Percentiles rank a stretch among this genome's conserved stretches.
Conservation (phyloP, 2,329 filamentous ascomycete species). For the Fusarium fracticaudum region DNA sequence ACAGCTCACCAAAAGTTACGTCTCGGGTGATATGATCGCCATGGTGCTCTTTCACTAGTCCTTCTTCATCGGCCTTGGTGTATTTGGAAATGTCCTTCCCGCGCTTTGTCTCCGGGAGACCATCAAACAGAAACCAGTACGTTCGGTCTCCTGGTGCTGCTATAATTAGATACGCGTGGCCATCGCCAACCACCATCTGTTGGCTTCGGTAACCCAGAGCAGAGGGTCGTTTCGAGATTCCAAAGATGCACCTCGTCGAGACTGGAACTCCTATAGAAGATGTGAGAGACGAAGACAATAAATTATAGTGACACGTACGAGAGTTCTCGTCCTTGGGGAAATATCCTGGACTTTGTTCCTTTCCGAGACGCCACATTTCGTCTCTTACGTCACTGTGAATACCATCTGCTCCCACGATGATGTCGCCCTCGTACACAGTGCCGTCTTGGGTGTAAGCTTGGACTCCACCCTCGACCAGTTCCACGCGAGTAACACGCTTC, state of each 20-base stretch:
- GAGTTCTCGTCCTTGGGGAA: background rate
- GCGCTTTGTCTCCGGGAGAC: background rate
- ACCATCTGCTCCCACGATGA: slow-evolving; percentile 10
- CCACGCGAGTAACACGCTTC: background rate
- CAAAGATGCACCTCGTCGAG: background rate
- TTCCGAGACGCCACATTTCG: background rate
- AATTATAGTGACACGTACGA: background rate
- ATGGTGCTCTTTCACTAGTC: background rate
- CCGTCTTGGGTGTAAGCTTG: background rate
- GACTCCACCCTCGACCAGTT: background rate
- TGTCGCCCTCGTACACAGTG: background rate
- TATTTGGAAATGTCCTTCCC: background rate
- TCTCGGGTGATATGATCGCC: background rate
- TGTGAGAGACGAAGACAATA: background rate
- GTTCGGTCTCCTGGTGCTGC: background rate
- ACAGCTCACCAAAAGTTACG: background rate
- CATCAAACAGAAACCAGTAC: background rate
- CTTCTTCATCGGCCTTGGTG: background rate
- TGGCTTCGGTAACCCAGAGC: background rate
- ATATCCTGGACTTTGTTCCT: background rate
- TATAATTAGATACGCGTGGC: background rate
- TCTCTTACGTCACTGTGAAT: background rate
- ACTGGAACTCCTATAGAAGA: background rate
- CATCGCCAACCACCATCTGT: background rate
- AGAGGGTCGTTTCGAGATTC: background rate